Evolutionary conservation across 2,329 filamentous ascomycete species (phyloP).

Genomic region (Ampelomyces quisqualis): DNA sequence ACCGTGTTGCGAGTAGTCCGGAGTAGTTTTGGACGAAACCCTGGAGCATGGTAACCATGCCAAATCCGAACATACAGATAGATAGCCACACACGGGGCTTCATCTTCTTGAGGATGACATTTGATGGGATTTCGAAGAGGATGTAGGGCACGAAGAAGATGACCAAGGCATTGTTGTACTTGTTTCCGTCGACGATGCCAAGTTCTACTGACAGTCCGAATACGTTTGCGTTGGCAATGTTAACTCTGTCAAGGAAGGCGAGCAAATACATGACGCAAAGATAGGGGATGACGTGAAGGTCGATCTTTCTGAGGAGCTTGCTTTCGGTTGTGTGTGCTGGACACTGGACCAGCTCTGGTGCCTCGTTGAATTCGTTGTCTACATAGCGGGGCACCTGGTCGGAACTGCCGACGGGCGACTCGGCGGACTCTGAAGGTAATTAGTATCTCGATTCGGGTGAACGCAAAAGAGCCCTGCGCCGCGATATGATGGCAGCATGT

Average conservation of each 20-base stretch:
- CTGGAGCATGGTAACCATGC: conserved; percentile 64
- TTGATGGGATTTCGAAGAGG: conserved; percentile 57
- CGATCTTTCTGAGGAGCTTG: conserved; percentile 49
- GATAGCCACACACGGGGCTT: conserved; percentile 61
- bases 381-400: conserved; percentile 25
- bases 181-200: conserved; percentile 43
- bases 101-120: conserved; percentile 54
- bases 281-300: conserved; percentile 52
- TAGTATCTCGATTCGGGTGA: conserved; percentile 5
- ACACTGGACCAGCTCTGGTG: conserved; percentile 44
- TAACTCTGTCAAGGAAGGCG: conserved; percentile 37
- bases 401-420: conserved; percentile 20
- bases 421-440: conserved; percentile 17
- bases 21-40: conserved; percentile 76
- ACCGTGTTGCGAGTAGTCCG: conserved; percentile 72
- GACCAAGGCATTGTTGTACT: conserved; percentile 55
- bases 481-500: too few relatives aligned
- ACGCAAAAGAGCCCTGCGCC: not conserved
- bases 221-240: conserved; percentile 57
- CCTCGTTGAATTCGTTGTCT: conserved; percentile 42
- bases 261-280: conserved; percentile 54
- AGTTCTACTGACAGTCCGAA: conserved; percentile 53
- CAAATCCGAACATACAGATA: conserved; percentile 81
- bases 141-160: conserved; percentile 58
- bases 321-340: conserved; percentile 53